phyloP scores from a whole-genome alignment of 148 eudicot genomes.

The Heliosperma pusillum region DNA sequence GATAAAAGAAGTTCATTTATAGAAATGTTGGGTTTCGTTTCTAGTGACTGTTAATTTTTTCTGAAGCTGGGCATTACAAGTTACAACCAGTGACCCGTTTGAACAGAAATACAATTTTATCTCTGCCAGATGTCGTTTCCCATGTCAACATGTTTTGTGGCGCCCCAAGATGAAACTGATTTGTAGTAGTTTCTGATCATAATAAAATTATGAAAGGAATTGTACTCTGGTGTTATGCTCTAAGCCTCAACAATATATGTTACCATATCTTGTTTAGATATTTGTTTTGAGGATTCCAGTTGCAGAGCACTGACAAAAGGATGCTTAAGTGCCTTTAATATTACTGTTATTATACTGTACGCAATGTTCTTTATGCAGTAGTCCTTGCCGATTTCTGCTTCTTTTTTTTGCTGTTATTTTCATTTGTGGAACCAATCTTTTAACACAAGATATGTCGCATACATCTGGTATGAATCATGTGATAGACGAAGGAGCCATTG shows the following conservation, averaged over 20 bases:
- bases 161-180: neutral
- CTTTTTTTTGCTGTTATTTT: neutral
- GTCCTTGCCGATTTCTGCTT: neutral
- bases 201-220: neutral
- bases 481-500: neutral
- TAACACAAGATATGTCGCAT: neutral
- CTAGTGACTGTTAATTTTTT: neutral
- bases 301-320: neutral
- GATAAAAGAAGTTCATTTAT: neutral
- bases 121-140: neutral
- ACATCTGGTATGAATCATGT: too few species aligned
- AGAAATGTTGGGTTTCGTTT: neutral
- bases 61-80: neutral
- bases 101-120: neutral
- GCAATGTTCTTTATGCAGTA: neutral
- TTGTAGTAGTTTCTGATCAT: neutral
- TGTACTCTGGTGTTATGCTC: neutral
- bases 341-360: neutral
- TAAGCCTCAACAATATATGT: neutral
- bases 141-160: neutral
- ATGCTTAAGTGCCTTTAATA: neutral
- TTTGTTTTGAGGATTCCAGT: conserved; percentile 2
- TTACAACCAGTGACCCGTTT: neutral
- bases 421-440: neutral
- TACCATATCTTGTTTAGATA: neutral